Percentiles rank a stretch among this genome's conserved stretches.
phyloP scores from a whole-genome alignment of 768 basidiomycete genomes.

The Kwoniella botswanensis region DNA sequence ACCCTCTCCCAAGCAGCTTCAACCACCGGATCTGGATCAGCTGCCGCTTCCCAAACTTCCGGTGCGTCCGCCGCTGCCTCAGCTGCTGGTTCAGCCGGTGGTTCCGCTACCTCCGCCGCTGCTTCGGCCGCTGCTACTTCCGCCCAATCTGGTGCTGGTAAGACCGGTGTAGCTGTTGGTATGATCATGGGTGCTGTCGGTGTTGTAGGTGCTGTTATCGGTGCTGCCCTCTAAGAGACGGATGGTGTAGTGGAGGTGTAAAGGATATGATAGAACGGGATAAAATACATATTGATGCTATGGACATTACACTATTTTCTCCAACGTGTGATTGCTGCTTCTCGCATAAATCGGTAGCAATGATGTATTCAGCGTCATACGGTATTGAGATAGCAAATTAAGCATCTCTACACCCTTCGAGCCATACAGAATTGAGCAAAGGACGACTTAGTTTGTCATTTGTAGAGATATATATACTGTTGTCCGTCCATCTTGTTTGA shows the following conservation, averaged over 20 bases:
- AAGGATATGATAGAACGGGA: background rate
- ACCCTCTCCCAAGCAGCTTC: slow-evolving; percentile 61
- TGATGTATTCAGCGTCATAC: too few species aligned
- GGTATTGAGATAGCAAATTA: too few species aligned
- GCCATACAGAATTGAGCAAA: too few species aligned
- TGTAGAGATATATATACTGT: too few species aligned
- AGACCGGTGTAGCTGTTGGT: slow-evolving; percentile 32
- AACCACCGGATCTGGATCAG: slow-evolving; percentile 29
- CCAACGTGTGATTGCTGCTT: too few species aligned
- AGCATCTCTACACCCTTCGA: too few species aligned
- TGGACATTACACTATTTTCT: background rate
- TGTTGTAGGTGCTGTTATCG: slow-evolving; percentile 46
- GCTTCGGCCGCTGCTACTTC: slow-evolving; percentile 25
- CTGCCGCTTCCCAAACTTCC: slow-evolving; percentile 30
- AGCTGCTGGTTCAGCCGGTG: slow-evolving; percentile 33
- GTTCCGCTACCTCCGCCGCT: slow-evolving; percentile 28
- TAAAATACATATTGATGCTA: background rate
- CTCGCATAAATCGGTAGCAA: too few species aligned
- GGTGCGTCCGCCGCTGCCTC: slow-evolving; percentile 14
- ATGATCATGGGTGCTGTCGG: slow-evolving; percentile 43
- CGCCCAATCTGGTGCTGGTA: slow-evolving; percentile 28
- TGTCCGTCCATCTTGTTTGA: too few species aligned
- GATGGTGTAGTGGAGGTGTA: background rate
- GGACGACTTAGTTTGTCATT: too few species aligned
- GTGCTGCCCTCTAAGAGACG: slow-evolving; percentile 27